Conservation (phyloP, 2,329 filamentous ascomycete species). For the Penicillium sp. region DNA sequence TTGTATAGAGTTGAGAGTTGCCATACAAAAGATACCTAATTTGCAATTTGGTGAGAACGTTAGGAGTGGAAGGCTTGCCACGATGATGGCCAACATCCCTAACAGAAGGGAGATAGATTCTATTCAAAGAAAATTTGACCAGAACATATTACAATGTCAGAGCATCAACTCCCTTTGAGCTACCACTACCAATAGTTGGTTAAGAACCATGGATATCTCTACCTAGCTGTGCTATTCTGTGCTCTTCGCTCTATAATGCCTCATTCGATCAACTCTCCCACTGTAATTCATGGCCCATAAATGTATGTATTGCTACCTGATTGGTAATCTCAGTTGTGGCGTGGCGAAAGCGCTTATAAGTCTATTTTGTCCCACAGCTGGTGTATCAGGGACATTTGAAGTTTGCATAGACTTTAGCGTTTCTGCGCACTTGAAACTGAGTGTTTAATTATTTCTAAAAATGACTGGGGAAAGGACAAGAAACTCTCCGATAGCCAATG, state of each 20-base stretch:
- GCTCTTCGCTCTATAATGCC: background rate
- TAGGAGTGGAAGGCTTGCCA: background rate
- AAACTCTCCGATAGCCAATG: slow-evolving; percentile 2
- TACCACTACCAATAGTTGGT: background rate
- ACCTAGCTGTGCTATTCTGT: background rate
- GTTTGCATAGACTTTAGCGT: background rate
- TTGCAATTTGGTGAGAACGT: no score
- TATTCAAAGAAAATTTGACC: background rate
- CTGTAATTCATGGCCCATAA: no score
- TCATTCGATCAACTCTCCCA: background rate
- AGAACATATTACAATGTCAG: background rate
- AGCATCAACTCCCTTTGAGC: background rate
- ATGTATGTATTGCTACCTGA: background rate
- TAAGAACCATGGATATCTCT: background rate
- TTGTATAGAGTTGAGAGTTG: no score
- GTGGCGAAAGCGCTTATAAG: slow-evolving; percentile 15
- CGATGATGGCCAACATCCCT: background rate
- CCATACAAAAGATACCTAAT: no score
- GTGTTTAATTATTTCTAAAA: background rate
- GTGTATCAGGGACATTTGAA: slow-evolving; percentile 7
- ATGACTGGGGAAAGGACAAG: background rate
- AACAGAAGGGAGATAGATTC: background rate
- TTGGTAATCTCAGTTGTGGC: slow-evolving; percentile 4
- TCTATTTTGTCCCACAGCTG: slow-evolving; percentile 17
- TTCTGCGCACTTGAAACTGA: background rate